Percentiles rank a stretch among this genome's conserved stretches.
Conservation (phyloP, 1,139 yeast species). For the Zygosaccharomyces sapae region DNA sequence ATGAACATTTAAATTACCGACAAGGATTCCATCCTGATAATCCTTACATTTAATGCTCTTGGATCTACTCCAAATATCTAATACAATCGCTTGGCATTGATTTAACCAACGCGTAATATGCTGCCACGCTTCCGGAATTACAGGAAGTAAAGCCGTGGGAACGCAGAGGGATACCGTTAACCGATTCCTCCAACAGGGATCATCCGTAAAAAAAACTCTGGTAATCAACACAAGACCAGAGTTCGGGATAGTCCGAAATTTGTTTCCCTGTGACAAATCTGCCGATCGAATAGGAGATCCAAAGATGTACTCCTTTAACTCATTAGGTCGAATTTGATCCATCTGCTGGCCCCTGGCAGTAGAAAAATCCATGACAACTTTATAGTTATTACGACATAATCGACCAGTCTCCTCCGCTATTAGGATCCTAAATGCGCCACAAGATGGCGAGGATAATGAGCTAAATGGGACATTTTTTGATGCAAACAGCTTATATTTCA, state of each 20-base stretch:
- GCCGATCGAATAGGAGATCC: conserved; percentile 34
- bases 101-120: conserved; percentile 28
- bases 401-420: conserved; percentile 39
- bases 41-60: conserved; percentile 5
- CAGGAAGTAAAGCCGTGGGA: conserved; percentile 27
- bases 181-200: conserved; percentile 17
- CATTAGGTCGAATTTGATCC: conserved; percentile 31
- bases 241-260: conserved; percentile 32
- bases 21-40: conserved; percentile 13
- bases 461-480: conserved; percentile 20
- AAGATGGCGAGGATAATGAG: conserved; percentile 7
- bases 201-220: conserved; percentile 24
- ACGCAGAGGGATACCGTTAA: conserved; percentile 34
- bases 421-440: conserved; percentile 33
- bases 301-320: conserved; percentile 35
- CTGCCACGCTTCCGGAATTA: conserved; percentile 31
- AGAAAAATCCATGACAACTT: conserved; percentile 34
- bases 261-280: conserved; percentile 25
- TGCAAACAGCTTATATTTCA: conserved; percentile 28
- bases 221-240: conserved; percentile 32
- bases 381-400: conserved; percentile 36
- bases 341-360: conserved; percentile 23
- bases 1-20: conserved; percentile 17
- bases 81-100: conserved; percentile 22
- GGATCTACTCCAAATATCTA: conserved; percentile 12